Percentiles rank a stretch among this genome's conserved stretches.
Evolutionary conservation across 805 yeast genomes (phyloP).

Genomic region (Ogataea minuta): DNA sequence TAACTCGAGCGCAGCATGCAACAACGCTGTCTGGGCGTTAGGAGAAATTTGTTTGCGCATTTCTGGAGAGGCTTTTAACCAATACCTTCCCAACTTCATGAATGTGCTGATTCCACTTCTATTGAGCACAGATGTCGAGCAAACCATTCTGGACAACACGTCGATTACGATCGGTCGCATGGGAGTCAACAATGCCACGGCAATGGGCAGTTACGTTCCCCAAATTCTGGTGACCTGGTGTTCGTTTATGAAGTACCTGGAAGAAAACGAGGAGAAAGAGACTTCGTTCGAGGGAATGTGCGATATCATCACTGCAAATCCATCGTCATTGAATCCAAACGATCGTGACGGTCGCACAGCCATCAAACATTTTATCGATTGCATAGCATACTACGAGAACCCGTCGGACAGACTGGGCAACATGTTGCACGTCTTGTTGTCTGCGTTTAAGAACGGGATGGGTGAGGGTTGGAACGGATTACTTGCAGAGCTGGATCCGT

Average conservation of each 20-base stretch:
- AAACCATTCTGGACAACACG: conserved; percentile 76
- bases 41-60: conserved; percentile 80
- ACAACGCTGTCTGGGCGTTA: conserved; percentile 90
- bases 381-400: conserved; percentile 53
- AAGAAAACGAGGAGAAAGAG: conserved; percentile 85
- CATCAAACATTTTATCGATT: conserved; percentile 53
- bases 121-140: conserved; percentile 50
- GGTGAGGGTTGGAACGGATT: conserved; percentile 37
- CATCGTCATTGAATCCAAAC: conserved; percentile 52
- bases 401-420: conserved; percentile 48
- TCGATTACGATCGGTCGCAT: conserved; percentile 88
- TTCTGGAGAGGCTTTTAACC: conserved; percentile 43
- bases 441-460: conserved; percentile 45
- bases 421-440: conserved; percentile 43
- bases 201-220: conserved; percentile 55
- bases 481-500: conserved; percentile 26
- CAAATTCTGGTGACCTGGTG: conserved; percentile 71
- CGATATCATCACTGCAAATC: conserved; percentile 61
- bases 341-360: conserved; percentile 45
- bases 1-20: conserved; percentile 61
- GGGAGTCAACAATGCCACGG: conserved; percentile 61
- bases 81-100: conserved; percentile 54
- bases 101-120: conserved; percentile 59
- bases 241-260: conserved; percentile 58
- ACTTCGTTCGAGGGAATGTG: conserved; percentile 84